Percentiles rank a stretch among this genome's conserved stretches.
phyloP scores from a whole-genome alignment of 2,329 filamentous ascomycete species.

The Trichoderma atroviride region DNA sequence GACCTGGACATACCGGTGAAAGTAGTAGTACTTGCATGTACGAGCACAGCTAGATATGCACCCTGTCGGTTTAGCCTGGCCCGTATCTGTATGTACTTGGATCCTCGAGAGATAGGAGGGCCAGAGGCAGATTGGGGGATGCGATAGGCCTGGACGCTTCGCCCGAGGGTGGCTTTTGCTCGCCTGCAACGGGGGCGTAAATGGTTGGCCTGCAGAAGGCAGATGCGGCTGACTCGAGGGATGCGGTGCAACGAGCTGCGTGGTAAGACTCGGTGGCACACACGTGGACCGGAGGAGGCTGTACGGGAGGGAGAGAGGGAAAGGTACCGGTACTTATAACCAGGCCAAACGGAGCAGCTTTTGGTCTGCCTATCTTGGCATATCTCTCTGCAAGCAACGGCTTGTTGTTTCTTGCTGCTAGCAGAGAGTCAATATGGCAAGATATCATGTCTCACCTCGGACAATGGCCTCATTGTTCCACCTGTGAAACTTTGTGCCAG shows the following conservation, averaged over 20 bases:
- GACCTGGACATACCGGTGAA: neutral
- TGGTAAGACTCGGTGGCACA: slow-evolving; percentile 21
- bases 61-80: neutral
- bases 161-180: neutral
- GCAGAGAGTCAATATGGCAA: neutral
- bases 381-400: neutral
- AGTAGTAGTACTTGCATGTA: neutral
- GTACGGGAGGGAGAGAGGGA: neutral
- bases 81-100: neutral
- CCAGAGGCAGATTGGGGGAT: neutral
- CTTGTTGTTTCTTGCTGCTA: neutral
- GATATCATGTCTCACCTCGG: slow-evolving; percentile 9
- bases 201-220: slow-evolving; percentile 4
- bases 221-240: slow-evolving; percentile 16
- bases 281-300: slow-evolving; percentile 17
- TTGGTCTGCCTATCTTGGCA: neutral
- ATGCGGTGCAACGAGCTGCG: slow-evolving; percentile 2
- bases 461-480: slow-evolving; percentile 13
- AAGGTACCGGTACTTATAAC: slow-evolving; percentile 4
- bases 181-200: slow-evolving; percentile 12
- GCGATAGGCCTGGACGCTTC: neutral
- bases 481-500: neutral
- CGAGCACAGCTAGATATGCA: neutral
- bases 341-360: neutral
- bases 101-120: neutral